Evolutionary conservation across 2,329 filamentous ascomycete species (phyloP).

Genomic region (Pseudogymnoascus sp.): DNA sequence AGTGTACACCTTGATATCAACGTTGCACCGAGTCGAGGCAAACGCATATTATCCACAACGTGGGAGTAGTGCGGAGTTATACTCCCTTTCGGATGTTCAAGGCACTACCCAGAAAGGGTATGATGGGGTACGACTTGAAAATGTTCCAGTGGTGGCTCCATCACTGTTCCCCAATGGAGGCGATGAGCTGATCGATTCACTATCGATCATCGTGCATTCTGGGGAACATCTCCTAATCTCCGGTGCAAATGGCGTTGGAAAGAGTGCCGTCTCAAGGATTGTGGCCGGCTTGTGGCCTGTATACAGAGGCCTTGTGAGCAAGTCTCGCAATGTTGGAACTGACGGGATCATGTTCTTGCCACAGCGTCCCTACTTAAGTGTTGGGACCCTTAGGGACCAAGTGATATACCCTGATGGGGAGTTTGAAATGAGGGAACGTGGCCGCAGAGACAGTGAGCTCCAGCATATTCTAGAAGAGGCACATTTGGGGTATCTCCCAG

Average conservation of each 20-base stretch:
- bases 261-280: conserved; percentile 78
- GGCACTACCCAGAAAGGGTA: conserved; percentile 92
- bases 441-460: conserved; percentile 69
- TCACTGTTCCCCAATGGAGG: conserved; percentile 81
- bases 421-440: conserved; percentile 79
- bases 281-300: conserved; percentile 92
- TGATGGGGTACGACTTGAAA: conserved; percentile 84
- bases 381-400: conserved; percentile 89
- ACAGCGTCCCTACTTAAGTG: conserved; percentile 83
- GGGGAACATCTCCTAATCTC: conserved; percentile 94
- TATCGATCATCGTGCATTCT: conserved; percentile 80
- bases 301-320: conserved; percentile 83
- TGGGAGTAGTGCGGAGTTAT: conserved; percentile 65
- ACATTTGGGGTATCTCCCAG: conserved; percentile 76
- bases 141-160: conserved; percentile 87
- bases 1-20: conserved; percentile 91
- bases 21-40: conserved; percentile 86
- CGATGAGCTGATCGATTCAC: conserved; percentile 78
- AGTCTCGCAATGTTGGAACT: conserved; percentile 68
- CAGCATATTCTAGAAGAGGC: conserved; percentile 72
- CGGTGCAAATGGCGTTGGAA: conserved; percentile 89
- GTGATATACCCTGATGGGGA: conserved; percentile 97
- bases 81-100: conserved; percentile 82
- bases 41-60: conserved; percentile 69
- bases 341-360: conserved; percentile 99